phyloP scores from a whole-genome alignment of 768 basidiomycete species.

The Pleurotus sapidus region DNA sequence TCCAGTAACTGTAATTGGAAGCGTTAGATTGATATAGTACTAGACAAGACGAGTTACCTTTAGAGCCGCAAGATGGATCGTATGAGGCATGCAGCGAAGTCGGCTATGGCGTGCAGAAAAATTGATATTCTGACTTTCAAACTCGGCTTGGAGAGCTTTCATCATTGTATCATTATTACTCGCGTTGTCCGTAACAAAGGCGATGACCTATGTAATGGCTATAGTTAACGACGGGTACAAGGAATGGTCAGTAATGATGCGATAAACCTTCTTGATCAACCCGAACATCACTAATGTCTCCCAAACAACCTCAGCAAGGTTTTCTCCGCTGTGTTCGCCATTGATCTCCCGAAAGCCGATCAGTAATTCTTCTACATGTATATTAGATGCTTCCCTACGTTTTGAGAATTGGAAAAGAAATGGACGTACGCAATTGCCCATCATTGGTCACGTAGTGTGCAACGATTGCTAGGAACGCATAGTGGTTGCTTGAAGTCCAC shows the following conservation, averaged over 20 bases:
- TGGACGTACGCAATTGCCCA: conserved; percentile 15
- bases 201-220: conserved; percentile 28
- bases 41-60: too few relatives aligned
- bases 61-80: conserved; percentile 32
- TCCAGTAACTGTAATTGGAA: conserved; percentile 16
- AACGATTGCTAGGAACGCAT: conserved; percentile 22
- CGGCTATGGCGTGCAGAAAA: conserved; percentile 22
- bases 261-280: conserved; percentile 12
- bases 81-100: conserved; percentile 36
- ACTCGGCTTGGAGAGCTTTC: conserved; percentile 13
- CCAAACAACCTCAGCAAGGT: conserved; percentile 32
- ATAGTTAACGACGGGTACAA: too few relatives aligned
- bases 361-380: conserved; percentile 29
- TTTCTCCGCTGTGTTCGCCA: conserved; percentile 30
- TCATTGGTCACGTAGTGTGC: conserved; percentile 19
- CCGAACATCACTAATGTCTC: conserved; percentile 22
- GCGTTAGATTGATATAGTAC: too few relatives aligned
- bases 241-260: neutral
- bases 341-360: conserved; percentile 34
- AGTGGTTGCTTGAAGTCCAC: conserved; percentile 23
- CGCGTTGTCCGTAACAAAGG: conserved; percentile 34
- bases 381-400: too few relatives aligned
- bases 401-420: too few relatives aligned
- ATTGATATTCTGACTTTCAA: conserved; percentile 13
- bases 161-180: conserved; percentile 33